Conservation (phyloP, 352 stramenopile genomes). For the Albugo laibachii region DNA sequence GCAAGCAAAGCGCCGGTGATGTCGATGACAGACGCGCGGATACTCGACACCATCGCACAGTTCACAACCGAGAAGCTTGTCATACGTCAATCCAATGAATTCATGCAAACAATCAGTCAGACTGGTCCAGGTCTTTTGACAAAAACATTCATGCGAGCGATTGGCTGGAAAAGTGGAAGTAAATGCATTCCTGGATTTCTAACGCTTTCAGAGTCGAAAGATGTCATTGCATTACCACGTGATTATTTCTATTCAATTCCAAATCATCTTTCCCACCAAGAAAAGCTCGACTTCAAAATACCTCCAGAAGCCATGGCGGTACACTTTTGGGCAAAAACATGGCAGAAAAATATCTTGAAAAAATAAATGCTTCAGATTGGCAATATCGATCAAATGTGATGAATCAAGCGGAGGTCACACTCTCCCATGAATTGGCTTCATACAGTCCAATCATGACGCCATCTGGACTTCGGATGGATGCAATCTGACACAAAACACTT, state of each 20-base stretch:
- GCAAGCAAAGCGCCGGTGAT: neutral
- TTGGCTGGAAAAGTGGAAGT: slow-evolving; percentile 12
- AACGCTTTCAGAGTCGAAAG: slow-evolving; percentile 1
- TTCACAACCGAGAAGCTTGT: neutral
- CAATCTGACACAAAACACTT: slow-evolving; percentile 21
- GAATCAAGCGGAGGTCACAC: slow-evolving; percentile 47
- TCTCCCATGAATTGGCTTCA: slow-evolving; percentile 76
- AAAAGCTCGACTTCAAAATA: slow-evolving; percentile 1
- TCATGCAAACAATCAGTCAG: slow-evolving; percentile 22
- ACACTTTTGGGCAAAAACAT: slow-evolving; percentile 25
- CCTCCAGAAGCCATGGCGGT: slow-evolving; percentile 12
- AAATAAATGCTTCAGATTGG: too few species aligned
- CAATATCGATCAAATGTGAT: too few species aligned
- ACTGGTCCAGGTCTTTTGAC: slow-evolving; percentile 34
- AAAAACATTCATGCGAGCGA: slow-evolving; percentile 21
- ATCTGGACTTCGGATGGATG: slow-evolving; percentile 70
- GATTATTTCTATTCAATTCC: slow-evolving; percentile 20
- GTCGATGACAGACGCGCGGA: slow-evolving; percentile 11
- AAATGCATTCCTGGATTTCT: slow-evolving; percentile 11
- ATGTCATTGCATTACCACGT: slow-evolving; percentile 14
- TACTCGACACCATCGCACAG: neutral
- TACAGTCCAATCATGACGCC: slow-evolving; percentile 86
- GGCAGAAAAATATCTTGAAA: slow-evolving; percentile 8
- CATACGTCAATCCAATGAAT: neutral
- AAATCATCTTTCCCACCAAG: slow-evolving; percentile 8